Base-by-base conservation (phyloP, 73 alveolate genomes). In the Tetrahymena elliotti region DNA sequence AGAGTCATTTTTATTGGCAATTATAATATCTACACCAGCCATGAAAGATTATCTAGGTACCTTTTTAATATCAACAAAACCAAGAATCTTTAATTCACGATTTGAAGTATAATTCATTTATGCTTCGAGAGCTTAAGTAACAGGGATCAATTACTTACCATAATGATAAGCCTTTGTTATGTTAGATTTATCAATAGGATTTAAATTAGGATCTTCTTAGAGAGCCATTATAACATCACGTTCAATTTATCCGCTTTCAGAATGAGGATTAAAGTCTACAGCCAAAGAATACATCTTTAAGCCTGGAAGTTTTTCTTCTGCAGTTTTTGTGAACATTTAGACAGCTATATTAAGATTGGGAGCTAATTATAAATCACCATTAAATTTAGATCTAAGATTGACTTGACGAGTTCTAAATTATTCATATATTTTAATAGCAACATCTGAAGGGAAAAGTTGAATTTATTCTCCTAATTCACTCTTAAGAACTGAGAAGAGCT, bases 141-240 rank as follows among this genome's bases (percentile, higher is more conserved):
- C 98, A 10, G 99, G 99, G 35, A 99, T 99, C 15, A 98, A 84
- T 35, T 97, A 95, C 83, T 98, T 97, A 10, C 99, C 99, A 96
- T 99, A 99, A 93, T 96, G 94, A 93, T 97, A 99, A 12, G 99
- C 99, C 84, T 97, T 99, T 13, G 98, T 97, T 16, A 98, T 97
- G 53, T 97, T 95, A 22, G 98, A 99, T 38, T 96, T 95, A 33
- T 96, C 98, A 12, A 98, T 94, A 3, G 98, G 98, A 15, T 94
- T 97, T 95, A 98, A 93, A 11, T 98, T 98, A 13, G 99, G 99
- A 68, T 99, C 99, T 94, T 99, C 99, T 22, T 95, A 94, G 20
- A 96, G 96, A 40, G 98, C 97, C 53, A 95, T 96, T 34, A 96
- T 93, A 83, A 99, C 93, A 35, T 98, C 99, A 94, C 95, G 95